Base-by-base conservation (phyloP, 495 filamentous ascomycete genomes). In the Aspergillus cristatus region DNA sequence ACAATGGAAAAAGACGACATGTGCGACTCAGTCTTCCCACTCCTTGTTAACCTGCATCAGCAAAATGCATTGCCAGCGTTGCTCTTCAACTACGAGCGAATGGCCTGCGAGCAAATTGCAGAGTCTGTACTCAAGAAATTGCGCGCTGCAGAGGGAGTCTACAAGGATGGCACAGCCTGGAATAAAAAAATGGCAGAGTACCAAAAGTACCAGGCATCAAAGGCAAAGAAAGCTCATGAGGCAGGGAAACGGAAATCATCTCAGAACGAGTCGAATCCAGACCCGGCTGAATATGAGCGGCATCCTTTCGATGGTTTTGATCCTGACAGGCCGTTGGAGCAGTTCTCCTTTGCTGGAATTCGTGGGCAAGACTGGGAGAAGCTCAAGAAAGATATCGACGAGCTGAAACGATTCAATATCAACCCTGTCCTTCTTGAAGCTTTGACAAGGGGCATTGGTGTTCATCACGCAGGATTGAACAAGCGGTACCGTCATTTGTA, bases 401-500 rank as follows among this genome's bases (percentile, higher is more conserved):
- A 35, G 49, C 13, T 68, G 71, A n/a, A n/a, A n/a, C n/a, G n/a
- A n/a, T n/a, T n/a, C n/a, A n/a, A n/a, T n/a, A 54, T 81, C 13
- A 46, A 49, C 6, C 39, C 59, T 25, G 62, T 65, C 43, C 54
- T 84, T 15, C 60, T 79, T 18, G 53, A 68, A 3, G 74, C 71
- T 1, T 51, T 89, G 18, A 59, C 58, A 31, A 58, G 83, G 35
- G 84, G 84, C 6, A 69, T 88, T 35, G 84, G 81, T 14, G 68
- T 87, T 18, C 84, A 89, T 61, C 84, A 89, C 50, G 65, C 82
- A 18, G 83, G 84, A 48, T 74, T 88, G 75, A 86, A 86, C 49
- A 65, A 82, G 33, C 72, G 75, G 38, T 88, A 86, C 49, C 73
- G 84, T 32, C 78, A 86, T 45, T 57, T 72, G 40, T 71, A 56